These are phyloP conservation scores for Aureobasidium mangrovei DNA, from an alignment of 2,329 filamentous ascomycete species.

Conservation along the genomic window DNA sequence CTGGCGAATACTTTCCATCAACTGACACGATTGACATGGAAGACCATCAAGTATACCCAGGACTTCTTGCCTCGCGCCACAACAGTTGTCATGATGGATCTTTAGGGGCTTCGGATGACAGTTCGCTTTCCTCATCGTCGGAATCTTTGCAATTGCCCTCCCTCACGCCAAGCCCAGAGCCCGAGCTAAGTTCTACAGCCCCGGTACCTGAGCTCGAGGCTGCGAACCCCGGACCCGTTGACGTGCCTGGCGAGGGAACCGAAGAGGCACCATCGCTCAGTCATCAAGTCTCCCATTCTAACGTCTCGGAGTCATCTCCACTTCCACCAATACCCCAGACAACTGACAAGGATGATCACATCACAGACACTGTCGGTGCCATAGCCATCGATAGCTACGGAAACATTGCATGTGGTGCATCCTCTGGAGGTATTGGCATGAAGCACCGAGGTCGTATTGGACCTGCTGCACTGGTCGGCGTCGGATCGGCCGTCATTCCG, in stretches of 20 bases:
- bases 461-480: constrained; percentile 83
- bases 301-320: neutral
- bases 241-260: neutral
- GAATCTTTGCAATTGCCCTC: constrained; percentile 19
- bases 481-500: constrained; percentile 86
- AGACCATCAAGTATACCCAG: neutral
- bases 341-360: constrained; percentile 42
- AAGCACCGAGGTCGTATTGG: constrained; percentile 88
- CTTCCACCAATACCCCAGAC: neutral
- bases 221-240: neutral
- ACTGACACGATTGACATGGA: neutral
- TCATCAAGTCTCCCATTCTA: neutral
- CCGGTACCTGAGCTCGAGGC: neutral
- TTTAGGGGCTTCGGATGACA: constrained; percentile 23
- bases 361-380: constrained; percentile 92
- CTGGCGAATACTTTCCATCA: neutral
- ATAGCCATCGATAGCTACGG: constrained; percentile 84
- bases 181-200: neutral
- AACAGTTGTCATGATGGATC: constrained; percentile 32
- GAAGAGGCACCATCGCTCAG: neutral
- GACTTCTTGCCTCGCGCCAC: neutral
- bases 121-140: constrained; percentile 20
- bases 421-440: constrained; percentile 97
- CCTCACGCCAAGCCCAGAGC: constrained; percentile 20
- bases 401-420: constrained; percentile 87